These are phyloP conservation scores for Cystofilobasidium capitatum DNA, from an alignment of 768 basidiomycete genomes.

Conservation along the genomic window DNA sequence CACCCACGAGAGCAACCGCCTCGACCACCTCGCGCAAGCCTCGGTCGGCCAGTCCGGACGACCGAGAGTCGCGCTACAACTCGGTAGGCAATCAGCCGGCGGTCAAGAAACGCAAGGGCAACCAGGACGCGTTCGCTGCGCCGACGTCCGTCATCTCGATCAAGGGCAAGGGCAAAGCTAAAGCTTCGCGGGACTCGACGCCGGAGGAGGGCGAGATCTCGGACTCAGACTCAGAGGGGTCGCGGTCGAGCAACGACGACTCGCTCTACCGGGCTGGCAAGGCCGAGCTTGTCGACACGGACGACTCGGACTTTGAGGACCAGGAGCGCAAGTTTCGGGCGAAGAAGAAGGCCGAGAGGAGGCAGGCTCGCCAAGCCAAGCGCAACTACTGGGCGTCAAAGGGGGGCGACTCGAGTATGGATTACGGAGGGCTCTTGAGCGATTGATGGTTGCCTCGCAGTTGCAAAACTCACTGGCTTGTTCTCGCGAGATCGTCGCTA, in stretches of 20 bases:
- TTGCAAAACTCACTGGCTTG: not conserved
- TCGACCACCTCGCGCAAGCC: constrained; percentile 4
- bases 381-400: constrained; percentile 19
- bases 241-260: not conserved
- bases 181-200: not conserved
- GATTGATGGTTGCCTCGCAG: not conserved
- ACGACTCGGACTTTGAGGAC: constrained; percentile 10
- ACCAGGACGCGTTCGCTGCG: constrained; percentile 6
- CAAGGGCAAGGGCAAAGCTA: not conserved
- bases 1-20: not conserved
- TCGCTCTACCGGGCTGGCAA: constrained; percentile 20
- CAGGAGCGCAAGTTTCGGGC: constrained; percentile 4
- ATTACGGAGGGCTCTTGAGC: not conserved
- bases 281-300: constrained; percentile 13
- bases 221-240: not conserved
- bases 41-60: not conserved
- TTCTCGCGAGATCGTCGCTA: too few relatives aligned
- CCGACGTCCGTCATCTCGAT: not conserved
- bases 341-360: constrained; percentile 12
- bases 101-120: constrained; percentile 1
- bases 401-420: not conserved
- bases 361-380: constrained; percentile 21
- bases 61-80: constrained; percentile 17
- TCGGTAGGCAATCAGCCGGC: not conserved
- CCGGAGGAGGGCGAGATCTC: constrained; percentile 21